Base-by-base conservation (phyloP, 179 eudicot species). In the Silene noctiflora region DNA sequence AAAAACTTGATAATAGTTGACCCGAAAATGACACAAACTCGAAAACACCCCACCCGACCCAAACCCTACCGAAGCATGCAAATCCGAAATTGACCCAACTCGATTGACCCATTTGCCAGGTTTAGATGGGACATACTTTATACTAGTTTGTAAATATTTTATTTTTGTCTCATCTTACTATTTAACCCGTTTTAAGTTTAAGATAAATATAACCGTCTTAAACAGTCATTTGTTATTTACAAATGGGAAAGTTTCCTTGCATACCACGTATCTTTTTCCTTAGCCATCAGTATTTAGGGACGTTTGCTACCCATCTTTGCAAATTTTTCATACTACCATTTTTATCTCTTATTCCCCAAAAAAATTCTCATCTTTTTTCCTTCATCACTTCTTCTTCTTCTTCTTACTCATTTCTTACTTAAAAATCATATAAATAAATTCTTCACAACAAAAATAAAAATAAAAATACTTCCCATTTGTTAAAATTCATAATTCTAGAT, bases 271-370 rank as follows among this genome's bases (percentile, higher is more conserved):
- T 79, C 87, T 84, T 74, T 39, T 60, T 71, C 21, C 72, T 25
- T n/a, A 64, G 74, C 22, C 51, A 71, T 75, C 71, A 82, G 82
- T 82, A 84, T 84, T 77, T 79, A 84, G 83, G 79, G 81, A 39
- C 51, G 65, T 65, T 31, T 74, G 4, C 67, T 74, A 72, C 79
- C 77, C 59, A 63, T 51, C 74, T 67, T 46, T 82, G 55, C 81
- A 68, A 51, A 53, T 55, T 77, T 82, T 79, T 75, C 73, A 79
- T 76, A 75, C 39, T 56, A 81, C 79, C 78, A 55, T 73, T 76
- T 81, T 61, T 53, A 61, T 76, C 69, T 71, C 53, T 56, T 25
- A 4, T 71, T 27, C 66, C 60, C 77, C 62, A 42, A 31, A 82
- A 64, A 44, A 44, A 0, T 31, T 62, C 56, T 56, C 73, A 71